phyloP scores from a whole-genome alignment of 768 basidiomycete species.

The Leucosporidium creatinivorum region DNA sequence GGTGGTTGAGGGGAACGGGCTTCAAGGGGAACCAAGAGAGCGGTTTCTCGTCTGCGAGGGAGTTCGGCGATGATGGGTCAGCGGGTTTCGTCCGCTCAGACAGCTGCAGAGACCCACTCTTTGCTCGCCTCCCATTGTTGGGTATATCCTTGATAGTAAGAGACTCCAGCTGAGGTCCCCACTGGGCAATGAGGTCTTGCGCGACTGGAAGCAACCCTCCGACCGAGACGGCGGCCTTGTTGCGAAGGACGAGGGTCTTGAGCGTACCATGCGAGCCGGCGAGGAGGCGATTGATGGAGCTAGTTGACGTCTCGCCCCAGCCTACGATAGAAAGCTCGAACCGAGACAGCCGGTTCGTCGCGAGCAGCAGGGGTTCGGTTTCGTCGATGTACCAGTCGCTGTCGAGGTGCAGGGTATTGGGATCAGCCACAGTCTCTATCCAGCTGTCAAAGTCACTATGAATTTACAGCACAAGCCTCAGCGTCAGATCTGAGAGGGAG shows the following conservation, averaged over 20 bases:
- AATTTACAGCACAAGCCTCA: constrained; percentile 20
- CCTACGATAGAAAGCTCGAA: constrained; percentile 30
- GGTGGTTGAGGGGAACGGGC: not conserved
- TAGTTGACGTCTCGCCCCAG: constrained; percentile 13
- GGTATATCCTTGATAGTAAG: constrained; percentile 23
- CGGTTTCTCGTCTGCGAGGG: not conserved
- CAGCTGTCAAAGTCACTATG: too few relatives aligned
- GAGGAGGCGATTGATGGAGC: constrained; percentile 14
- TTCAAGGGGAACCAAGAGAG: constrained; percentile 14
- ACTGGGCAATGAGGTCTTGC: not conserved
- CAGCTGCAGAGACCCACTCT: not conserved
- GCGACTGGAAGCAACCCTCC: constrained; percentile 17
- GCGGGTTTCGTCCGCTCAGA: not conserved
- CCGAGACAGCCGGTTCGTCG: not conserved
- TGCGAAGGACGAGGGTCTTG: constrained; percentile 14
- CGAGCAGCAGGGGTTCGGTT: not conserved
- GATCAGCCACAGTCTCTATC: too few relatives aligned
- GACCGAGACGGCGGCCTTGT: constrained; percentile 11
- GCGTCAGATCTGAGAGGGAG: constrained; percentile 6
- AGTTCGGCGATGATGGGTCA: not conserved
- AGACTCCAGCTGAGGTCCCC: constrained; percentile 2
- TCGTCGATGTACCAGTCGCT: constrained; percentile 19
- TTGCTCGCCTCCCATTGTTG: not conserved
- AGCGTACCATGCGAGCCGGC: constrained; percentile 12
- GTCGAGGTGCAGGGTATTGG: not conserved